Conservation (phyloP, 164 flowering plant species). For the Liriodendron chinense region DNA sequence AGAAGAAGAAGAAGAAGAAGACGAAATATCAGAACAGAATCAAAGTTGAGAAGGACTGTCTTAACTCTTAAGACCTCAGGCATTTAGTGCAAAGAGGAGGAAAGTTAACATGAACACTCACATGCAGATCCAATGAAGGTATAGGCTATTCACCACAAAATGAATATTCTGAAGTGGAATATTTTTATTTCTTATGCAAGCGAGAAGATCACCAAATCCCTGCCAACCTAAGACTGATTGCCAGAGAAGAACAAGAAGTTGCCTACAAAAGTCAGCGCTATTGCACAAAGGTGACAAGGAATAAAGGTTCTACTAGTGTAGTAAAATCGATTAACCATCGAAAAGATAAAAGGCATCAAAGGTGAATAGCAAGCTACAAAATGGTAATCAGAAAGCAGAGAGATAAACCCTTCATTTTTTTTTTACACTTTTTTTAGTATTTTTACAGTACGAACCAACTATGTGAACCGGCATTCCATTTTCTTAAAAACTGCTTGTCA, state of each 20-base stretch:
- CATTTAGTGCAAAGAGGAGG: neutral
- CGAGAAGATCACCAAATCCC: conserved; percentile 93
- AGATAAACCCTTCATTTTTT: too few species aligned
- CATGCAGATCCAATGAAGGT: neutral
- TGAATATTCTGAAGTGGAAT: conserved; percentile 90
- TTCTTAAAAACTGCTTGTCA: too few species aligned
- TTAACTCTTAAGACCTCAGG: neutral
- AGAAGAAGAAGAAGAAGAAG: too few species aligned
- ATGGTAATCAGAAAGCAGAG: neutral
- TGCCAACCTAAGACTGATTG: conserved; percentile 70
- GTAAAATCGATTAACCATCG: neutral
- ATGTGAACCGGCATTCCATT: too few species aligned
- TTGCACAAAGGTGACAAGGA: conserved; percentile 4
- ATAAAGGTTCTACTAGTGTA: neutral
- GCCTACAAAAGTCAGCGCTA: conserved; percentile 21
- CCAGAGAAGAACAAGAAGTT: conserved; percentile 17
- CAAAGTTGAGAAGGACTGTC: neutral
- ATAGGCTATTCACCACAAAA: conserved; percentile 72
- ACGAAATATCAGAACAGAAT: conserved; percentile 2
- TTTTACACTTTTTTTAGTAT: too few species aligned
- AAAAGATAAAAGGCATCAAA: neutral
- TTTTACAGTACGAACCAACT: too few species aligned
- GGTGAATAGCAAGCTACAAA: neutral
- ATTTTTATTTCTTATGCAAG: conserved; percentile 74
- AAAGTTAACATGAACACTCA: neutral